Evolutionary conservation across 106 monocot genomes (phyloP), one percentile per base, ranked within the genome.

Genomic region (Posidonia australis): DNA sequence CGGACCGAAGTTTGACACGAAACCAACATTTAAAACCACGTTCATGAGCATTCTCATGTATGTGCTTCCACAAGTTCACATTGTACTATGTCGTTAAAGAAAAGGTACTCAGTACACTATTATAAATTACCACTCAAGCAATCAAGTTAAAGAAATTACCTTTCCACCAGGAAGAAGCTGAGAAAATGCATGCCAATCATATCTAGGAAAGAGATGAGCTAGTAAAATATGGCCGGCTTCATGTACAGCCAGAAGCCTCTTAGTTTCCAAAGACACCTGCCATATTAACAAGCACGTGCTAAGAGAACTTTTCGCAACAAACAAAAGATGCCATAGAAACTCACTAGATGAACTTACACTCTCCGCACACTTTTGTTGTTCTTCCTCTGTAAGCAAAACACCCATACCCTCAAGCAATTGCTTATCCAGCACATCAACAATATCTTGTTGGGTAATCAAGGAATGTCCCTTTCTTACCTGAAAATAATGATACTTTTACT

Each of bases 121-220:
- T n/a, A n/a, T n/a, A n/a, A 36, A 36, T 2, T 36, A 36, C 36
- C 36, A 36, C 2, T 7, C 2, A 36, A 36, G 36, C 36, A 36
- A 36, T 36, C 36, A 49, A 19, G 36, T 41, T 22, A 58, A 41
- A 55, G 61, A n/a, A 18, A 49, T 18, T 70, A 89, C 89, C 90
- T 90, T 86, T 49, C 90, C 90, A 77, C 90, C 90, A 74, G 90
- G 90, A 83, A 90, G 90, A 69, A 90, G 74, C 71, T 90, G 90
- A 61, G 90, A 90, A 65, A 90, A 90, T 62, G 90, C 90, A 83
- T 90, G 90, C 90, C 86, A 90, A 81, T 90, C 90, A 77, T 76
- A 90, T 28, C 71, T 67, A 16, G 90, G 86, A 68, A 90, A 90
- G 31, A 90, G 67, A 72, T 90, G 90, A 72, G 86, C 90, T 44